These are phyloP conservation scores for Penicillium fimorum DNA, from an alignment of 495 filamentous ascomycete genomes.

Conservation along the genomic window DNA sequence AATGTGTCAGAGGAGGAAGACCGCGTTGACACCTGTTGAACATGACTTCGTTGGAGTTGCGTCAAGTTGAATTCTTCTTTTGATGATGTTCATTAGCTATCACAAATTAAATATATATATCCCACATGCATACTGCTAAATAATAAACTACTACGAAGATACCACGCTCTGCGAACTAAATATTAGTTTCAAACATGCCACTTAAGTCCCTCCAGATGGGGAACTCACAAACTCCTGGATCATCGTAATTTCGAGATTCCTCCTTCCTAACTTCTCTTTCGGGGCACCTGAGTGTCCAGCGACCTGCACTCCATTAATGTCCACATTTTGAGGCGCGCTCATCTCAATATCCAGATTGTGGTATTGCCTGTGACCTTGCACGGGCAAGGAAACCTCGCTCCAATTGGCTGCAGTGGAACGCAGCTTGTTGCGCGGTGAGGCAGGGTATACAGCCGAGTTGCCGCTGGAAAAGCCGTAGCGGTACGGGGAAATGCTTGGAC, in stretches of 20 bases:
- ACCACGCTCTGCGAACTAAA: neutral
- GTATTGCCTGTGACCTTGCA: constrained; percentile 1
- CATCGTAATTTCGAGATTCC: constrained; percentile 15
- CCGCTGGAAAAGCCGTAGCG: constrained; percentile 2
- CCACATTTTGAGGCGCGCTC: neutral
- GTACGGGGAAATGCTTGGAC: constrained; percentile 3
- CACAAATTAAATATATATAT: too few species aligned
- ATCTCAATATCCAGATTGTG: constrained; percentile 11
- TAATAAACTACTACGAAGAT: neutral
- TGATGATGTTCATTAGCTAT: too few species aligned
- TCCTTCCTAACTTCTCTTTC: neutral
- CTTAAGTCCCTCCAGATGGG: neutral
- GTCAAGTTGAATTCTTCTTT: too few species aligned
- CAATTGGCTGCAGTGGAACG: constrained; percentile 1
- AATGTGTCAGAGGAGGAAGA: too few species aligned
- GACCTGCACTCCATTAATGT: constrained; percentile 6
- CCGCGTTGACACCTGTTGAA: too few species aligned
- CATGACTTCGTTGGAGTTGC: too few species aligned
- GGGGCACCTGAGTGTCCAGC: too few species aligned
- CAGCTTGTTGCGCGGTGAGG: constrained; percentile 1
- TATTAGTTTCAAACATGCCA: neutral
- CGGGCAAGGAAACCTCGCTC: constrained; percentile 11
- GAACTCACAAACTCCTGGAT: constrained; percentile 26
- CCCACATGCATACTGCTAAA: too few species aligned
- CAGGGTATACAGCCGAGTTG: neutral